A percentile compares a stretch with the other conserved stretches of the same genome.
Evolutionary conservation across 306 rosid species (phyloP).

Genomic region (Cucurbita moschata): DNA sequence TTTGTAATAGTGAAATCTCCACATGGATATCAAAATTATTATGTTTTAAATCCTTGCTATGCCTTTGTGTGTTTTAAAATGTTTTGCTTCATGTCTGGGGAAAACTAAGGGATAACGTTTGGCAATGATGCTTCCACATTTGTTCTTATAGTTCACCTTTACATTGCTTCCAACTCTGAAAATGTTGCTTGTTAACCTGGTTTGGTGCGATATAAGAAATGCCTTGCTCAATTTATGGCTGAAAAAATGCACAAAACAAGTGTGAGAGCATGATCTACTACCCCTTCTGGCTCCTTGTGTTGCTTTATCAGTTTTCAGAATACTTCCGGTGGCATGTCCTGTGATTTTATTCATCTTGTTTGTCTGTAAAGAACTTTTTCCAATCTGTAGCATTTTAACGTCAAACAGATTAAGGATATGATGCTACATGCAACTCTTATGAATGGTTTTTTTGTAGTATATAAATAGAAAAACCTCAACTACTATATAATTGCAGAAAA

Average conservation of each 20-base stretch:
- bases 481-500: slow-evolving; percentile 14
- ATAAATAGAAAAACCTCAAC: background rate
- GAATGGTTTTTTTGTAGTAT: background rate
- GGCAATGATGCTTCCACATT: background rate
- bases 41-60: background rate
- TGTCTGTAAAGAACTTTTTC: background rate
- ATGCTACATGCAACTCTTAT: background rate
- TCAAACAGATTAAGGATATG: background rate
- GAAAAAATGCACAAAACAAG: background rate
- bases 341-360: background rate
- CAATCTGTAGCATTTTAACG: background rate
- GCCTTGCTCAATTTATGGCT: background rate
- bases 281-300: background rate
- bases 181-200: background rate
- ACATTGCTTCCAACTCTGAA: background rate
- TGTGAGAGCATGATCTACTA: background rate
- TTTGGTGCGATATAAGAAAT: background rate
- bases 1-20: background rate
- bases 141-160: background rate
- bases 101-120: background rate
- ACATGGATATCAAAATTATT: background rate
- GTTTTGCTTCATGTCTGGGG: background rate
- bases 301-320: background rate
- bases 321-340: background rate
- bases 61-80: background rate